Evolutionary conservation across 345 rosid species (phyloP).

Genomic region (thale cress (Arabidopsis thaliana)): TAIR10.1 NC_003075.7:8636001-8636500

Average conservation of each 20-base stretch:
- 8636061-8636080: constrained; percentile 37
- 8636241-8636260: neutral
- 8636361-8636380: neutral
- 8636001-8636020: constrained; percentile 25
- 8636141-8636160: neutral
- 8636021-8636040: constrained; percentile 12
- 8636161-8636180: neutral
- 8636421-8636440: neutral
- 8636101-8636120: constrained; percentile 47
- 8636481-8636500: neutral
- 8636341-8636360: neutral
- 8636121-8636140: constrained; percentile 31
- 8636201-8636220: neutral
- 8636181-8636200: neutral
- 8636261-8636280: neutral
- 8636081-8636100: constrained; percentile 36
- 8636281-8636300: neutral
- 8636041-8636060: constrained; percentile 9
- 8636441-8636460: neutral
- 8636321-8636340: neutral
- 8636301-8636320: neutral
- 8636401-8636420: neutral
- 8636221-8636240: too few species aligned
- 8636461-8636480: neutral
- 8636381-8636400: neutral